Evolutionary conservation across 495 filamentous ascomycete species (phyloP).

Genomic region (Trichoderma virens): DNA sequence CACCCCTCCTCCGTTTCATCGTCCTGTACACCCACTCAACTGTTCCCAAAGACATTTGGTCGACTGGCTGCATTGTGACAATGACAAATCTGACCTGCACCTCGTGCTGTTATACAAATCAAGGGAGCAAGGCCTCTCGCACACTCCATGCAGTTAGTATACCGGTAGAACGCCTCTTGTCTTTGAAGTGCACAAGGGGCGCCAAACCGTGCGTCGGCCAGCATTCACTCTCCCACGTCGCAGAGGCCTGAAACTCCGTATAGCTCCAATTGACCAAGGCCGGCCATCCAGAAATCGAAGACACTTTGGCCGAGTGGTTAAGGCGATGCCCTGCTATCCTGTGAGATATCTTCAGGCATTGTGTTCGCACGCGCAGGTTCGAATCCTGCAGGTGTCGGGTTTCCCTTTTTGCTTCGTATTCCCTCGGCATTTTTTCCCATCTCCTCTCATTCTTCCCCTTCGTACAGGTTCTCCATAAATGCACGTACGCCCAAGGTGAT

Average conservation of each 20-base stretch:
- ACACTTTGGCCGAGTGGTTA: conserved; percentile 9
- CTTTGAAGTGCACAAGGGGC: too few species aligned
- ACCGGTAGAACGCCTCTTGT: too few species aligned
- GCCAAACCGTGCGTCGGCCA: too few species aligned
- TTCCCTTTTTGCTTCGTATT: background rate
- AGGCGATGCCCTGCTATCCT: conserved; percentile 5
- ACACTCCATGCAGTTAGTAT: too few species aligned
- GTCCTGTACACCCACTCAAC: too few species aligned
- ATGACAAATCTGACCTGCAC: background rate
- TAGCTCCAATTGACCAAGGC: background rate
- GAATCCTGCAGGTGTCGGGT: conserved; percentile 6
- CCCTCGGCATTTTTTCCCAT: background rate
- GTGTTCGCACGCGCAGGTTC: conserved; percentile 9
- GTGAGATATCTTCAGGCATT: background rate
- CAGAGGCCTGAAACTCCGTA: background rate
- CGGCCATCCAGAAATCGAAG: background rate
- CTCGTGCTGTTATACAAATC: background rate
- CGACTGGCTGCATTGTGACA: too few species aligned
- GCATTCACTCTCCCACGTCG: too few species aligned
- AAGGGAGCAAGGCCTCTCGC: background rate
- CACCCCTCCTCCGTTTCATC: too few species aligned
- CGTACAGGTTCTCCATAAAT: background rate
- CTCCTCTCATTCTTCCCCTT: background rate
- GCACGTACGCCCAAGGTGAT: too few species aligned
- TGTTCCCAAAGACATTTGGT: too few species aligned